These are phyloP conservation scores for Spatholobus suberectus DNA, from an alignment of 306 rosid genomes.

Conservation along the genomic window DNA sequence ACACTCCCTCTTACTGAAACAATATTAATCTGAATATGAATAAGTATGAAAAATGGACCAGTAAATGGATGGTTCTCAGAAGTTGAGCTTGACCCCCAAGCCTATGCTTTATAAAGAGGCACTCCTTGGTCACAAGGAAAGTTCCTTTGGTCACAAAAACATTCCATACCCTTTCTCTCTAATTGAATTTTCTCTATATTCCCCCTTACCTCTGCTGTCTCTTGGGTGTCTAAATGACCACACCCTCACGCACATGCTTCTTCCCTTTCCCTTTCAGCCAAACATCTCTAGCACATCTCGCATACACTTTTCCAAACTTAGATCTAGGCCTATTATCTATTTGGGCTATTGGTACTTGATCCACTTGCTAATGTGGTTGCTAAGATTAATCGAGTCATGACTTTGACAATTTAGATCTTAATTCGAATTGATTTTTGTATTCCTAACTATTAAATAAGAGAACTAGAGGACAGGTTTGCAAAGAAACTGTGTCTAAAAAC, in stretches of 20 bases:
- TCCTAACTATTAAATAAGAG: too few relatives aligned
- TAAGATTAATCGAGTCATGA: neutral
- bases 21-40: neutral
- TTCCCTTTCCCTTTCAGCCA: neutral
- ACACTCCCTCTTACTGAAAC: neutral
- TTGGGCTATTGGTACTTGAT: too few relatives aligned
- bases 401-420: conserved; percentile 25
- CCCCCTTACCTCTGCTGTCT: neutral
- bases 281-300: too few relatives aligned
- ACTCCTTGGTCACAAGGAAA: neutral
- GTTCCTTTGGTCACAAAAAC: neutral
- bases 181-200: neutral
- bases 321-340: neutral
- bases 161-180: neutral
- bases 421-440: conserved; percentile 11
- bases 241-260: neutral
- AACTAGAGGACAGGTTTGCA: too few relatives aligned
- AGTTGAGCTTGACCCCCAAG: neutral
- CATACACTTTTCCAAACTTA: neutral
- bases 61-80: neutral
- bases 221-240: neutral
- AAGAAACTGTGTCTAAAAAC: too few relatives aligned
- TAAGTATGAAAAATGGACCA: neutral
- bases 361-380: neutral
- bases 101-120: neutral